Evolutionary conservation across 116 monocot genomes (phyloP).

Genomic region (Phalaenopsis hybrid): DNA sequence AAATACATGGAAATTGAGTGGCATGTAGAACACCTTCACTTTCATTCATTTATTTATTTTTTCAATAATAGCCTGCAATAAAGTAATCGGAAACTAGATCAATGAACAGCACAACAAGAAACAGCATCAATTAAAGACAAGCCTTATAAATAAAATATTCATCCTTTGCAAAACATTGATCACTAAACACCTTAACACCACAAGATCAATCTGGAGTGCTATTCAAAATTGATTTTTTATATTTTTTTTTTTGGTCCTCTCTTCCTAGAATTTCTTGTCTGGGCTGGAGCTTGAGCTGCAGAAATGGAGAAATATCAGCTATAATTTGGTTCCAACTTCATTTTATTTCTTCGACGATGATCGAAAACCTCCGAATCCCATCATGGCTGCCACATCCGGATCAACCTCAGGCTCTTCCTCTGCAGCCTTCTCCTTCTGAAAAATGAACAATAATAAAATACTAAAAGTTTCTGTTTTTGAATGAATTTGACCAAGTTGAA

Average conservation of each 20-base stretch:
- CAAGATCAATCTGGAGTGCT: too few species aligned
- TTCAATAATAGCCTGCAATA: too few species aligned
- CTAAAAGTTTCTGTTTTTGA: background rate
- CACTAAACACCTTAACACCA: background rate
- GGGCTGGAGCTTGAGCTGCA: background rate
- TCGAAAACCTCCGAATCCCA: conserved; percentile 91
- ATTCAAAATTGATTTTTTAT: too few species aligned
- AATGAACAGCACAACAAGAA: too few species aligned
- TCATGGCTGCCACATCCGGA: conserved; percentile 86
- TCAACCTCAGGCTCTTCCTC: conserved; percentile 65
- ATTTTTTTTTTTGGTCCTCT: too few species aligned
- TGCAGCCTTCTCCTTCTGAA: conserved; percentile 69
- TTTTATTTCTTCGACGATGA: conserved; percentile 73
- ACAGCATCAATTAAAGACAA: too few species aligned
- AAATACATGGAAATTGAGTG: too few species aligned
- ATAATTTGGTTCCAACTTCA: background rate
- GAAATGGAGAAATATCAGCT: background rate
- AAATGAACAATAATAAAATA: background rate
- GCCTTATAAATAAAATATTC: too few species aligned
- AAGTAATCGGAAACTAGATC: too few species aligned
- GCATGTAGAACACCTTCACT: too few species aligned
- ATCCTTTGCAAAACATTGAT: background rate
- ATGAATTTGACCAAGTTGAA: background rate
- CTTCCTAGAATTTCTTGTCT: background rate
- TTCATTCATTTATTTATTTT: too few species aligned